Percentiles rank a stretch among this genome's conserved stretches.
Evolutionary conservation across 2,329 filamentous ascomycete species (phyloP).

Genomic region (Graphilbum fragrans): DNA sequence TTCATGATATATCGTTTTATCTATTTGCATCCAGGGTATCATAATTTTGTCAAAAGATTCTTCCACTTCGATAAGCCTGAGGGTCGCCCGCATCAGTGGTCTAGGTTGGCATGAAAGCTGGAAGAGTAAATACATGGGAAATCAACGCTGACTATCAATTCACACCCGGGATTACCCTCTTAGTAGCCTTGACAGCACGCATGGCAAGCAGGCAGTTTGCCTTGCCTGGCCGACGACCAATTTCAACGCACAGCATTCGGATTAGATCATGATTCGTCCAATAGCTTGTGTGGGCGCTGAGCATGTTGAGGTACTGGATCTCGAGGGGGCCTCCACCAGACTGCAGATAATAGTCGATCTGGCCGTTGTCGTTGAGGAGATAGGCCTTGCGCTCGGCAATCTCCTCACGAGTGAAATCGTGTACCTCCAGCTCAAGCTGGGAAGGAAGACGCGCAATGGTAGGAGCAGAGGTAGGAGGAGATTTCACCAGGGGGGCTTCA

Average conservation of each 20-base stretch:
- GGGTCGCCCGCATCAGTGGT: no score
- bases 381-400: slow-evolving; percentile 81
- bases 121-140: no score
- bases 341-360: slow-evolving; percentile 81
- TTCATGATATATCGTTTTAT: no score
- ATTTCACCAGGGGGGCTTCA: slow-evolving; percentile 15
- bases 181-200: slow-evolving; percentile 43
- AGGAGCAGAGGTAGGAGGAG: slow-evolving; percentile 14
- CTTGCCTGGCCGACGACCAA: slow-evolving; percentile 62
- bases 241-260: slow-evolving; percentile 79
- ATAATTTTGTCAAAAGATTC: no score
- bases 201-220: slow-evolving; percentile 44
- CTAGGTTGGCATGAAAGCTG: no score
- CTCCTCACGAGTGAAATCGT: slow-evolving; percentile 88
- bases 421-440: slow-evolving; percentile 83
- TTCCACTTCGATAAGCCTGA: no score
- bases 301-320: slow-evolving; percentile 94
- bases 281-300: slow-evolving; percentile 89
- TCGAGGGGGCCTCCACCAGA: slow-evolving; percentile 80
- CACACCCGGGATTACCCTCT: slow-evolving; percentile 16
- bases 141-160: not conserved
- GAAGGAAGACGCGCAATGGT: slow-evolving; percentile 38
- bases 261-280: slow-evolving; percentile 83
- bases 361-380: slow-evolving; percentile 88
- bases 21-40: no score